Evolutionary conservation across 1,139 yeast genomes (phyloP).

Genomic region (Maudiozyma humilis): DNA sequence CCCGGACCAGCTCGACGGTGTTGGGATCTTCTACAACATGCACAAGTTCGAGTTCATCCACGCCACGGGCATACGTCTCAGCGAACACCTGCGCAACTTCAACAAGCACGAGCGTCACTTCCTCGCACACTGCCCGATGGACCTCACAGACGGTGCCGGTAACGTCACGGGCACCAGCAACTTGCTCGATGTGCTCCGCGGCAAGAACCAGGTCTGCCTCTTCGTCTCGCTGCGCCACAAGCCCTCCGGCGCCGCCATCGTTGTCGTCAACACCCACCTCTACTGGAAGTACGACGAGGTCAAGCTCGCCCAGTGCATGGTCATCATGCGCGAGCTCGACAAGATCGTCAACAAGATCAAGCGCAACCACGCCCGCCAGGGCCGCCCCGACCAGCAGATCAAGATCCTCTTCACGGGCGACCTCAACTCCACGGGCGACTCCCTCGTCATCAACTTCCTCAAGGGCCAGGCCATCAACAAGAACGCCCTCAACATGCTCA

Average conservation of each 20-base stretch:
- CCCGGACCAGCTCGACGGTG: conserved; percentile 47
- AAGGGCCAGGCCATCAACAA: conserved; percentile 32
- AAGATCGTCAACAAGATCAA: conserved; percentile 26
- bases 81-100: conserved; percentile 35
- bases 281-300: conserved; percentile 55
- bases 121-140: conserved; percentile 28
- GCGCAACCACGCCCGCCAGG: conserved; percentile 20
- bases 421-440: conserved; percentile 44
- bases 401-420: conserved; percentile 41
- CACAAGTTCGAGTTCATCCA: conserved; percentile 41
- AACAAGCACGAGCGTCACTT: conserved; percentile 35
- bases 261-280: conserved; percentile 50
- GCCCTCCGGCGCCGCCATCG: conserved; percentile 34
- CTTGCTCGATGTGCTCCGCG: conserved; percentile 32
- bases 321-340: conserved; percentile 34
- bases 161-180: conserved; percentile 19
- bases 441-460: conserved; percentile 42
- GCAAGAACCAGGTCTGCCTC: conserved; percentile 48
- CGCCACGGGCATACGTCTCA: conserved; percentile 37
- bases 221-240: conserved; percentile 41
- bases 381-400: conserved; percentile 12
- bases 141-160: conserved; percentile 28
- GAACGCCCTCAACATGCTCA: conserved; percentile 30
- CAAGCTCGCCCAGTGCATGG: conserved; percentile 46
- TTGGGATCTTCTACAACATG: conserved; percentile 43